Base-by-base conservation (phyloP, 2,329 filamentous ascomycete species). In the Myriangium duriaei region DNA sequence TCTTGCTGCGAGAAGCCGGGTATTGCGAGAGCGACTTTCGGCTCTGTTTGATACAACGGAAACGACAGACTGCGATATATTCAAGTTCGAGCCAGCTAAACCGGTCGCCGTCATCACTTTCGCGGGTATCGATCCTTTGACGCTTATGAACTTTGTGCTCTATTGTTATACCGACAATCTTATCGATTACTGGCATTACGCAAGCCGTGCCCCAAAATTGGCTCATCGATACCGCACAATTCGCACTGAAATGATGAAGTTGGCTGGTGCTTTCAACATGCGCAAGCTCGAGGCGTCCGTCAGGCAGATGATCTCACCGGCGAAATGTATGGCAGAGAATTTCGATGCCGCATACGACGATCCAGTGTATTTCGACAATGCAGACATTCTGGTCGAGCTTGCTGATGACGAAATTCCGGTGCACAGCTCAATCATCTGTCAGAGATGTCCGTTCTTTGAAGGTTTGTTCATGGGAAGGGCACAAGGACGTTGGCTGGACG, bases 361-460 rank as follows among this genome's bases (percentile, higher is more conserved):
- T 40, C 60, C 69, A 0, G 58, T 61, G 0, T 94, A 85, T 53
- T 88, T 91, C 45, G 74, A 80, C 5, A 80, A 84, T 51, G 80
- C 76, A 2, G 87, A 98, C 56, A 71, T 85, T 5, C 55, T 88
- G 4, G 64, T 96, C 12, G 78, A 94, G 47, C 68, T 96, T 9
- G 75, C 82, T 42, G 81, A 78, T 14, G 72, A 74, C n/a, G 63
- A 69, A 38, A 62, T 86, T 21, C 63, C 67, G 11, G 78, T 81
- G 1, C 91, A 98, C 51, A 88, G 84, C 46, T 68, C 77, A 4
- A 59, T 96, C 3, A 57, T 95, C 24, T 87, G 85, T 47, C 77
- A 79, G 50, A 71, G 91, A 47, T 95, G 87, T 49, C 86, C 85
- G 0, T 98, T 95, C 67, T 98, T 98, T 47, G 69, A 88, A 45